Percentiles rank a stretch among this genome's conserved stretches.
These are phyloP conservation scores for Zymoseptoria pseudotritici DNA, from an alignment of 2,329 filamentous ascomycete species.

Conservation along the genomic window DNA sequence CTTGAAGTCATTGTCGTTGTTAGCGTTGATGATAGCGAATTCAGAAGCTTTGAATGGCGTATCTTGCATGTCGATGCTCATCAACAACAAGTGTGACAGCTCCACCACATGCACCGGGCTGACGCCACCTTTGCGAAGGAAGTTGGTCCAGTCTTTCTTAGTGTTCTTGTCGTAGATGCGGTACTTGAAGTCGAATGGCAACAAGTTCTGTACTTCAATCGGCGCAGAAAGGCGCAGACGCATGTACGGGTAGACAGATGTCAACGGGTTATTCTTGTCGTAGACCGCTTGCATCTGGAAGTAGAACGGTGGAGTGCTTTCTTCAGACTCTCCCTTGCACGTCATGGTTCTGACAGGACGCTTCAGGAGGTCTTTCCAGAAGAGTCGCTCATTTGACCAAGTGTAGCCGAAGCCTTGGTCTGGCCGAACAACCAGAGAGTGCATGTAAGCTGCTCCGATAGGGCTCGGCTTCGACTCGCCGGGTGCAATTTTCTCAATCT, in stretches of 20 bases:
- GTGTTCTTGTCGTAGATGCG: constrained; percentile 98
- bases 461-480: constrained; percentile 85
- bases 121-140: constrained; percentile 88
- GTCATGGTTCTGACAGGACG: constrained; percentile 78
- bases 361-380: constrained; percentile 87
- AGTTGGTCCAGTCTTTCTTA: constrained; percentile 98
- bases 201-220: constrained; percentile 84
- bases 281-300: constrained; percentile 89
- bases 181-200: constrained; percentile 99
- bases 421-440: constrained; percentile 78
- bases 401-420: constrained; percentile 95
- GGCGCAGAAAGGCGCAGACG: constrained; percentile 83
- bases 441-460: constrained; percentile 84
- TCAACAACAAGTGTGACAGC: constrained; percentile 80
- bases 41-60: constrained; percentile 91
- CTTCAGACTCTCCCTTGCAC: constrained; percentile 77
- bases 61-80: constrained; percentile 95
- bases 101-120: constrained; percentile 97
- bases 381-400: constrained; percentile 83
- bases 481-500: constrained; percentile 95
- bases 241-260: constrained; percentile 89
- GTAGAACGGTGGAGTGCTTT: constrained; percentile 75
- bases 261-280: constrained; percentile 75
- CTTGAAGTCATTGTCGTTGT: constrained; percentile 76
- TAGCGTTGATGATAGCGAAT: constrained; percentile 93